Evolutionary conservation across 2,329 filamentous ascomycete genomes (phyloP).

Genomic region (Exophiala sideris): DNA sequence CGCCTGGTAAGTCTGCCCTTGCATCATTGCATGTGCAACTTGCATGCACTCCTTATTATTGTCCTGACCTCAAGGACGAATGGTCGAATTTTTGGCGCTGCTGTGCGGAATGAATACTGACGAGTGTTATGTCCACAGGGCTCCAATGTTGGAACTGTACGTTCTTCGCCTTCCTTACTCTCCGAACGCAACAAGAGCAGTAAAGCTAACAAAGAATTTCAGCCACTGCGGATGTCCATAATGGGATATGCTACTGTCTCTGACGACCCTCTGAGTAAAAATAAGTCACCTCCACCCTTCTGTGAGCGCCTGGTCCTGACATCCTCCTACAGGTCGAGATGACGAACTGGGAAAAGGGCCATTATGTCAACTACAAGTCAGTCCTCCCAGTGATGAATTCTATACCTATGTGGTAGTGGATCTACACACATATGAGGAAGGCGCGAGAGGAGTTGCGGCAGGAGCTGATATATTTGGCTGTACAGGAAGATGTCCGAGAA

Average conservation of each 20-base stretch:
- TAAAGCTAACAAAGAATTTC: constrained; percentile 29
- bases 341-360: constrained; percentile 92
- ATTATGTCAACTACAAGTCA: constrained; percentile 94
- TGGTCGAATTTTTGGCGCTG: neutral
- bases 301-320: constrained; percentile 10
- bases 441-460: neutral
- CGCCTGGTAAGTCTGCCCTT: constrained; percentile 36
- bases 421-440: neutral
- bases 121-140: constrained; percentile 31
- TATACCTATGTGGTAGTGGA: neutral
- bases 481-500: constrained; percentile 97
- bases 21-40: constrained; percentile 34
- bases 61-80: constrained; percentile 8
- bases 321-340: constrained; percentile 67
- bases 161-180: constrained; percentile 24
- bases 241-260: constrained; percentile 38
- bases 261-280: constrained; percentile 83
- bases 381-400: constrained; percentile 9
- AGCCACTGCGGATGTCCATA: constrained; percentile 25
- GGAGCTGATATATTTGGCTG: constrained; percentile 2
- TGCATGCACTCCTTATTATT: constrained; percentile 5
- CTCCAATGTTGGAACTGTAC: constrained; percentile 46
- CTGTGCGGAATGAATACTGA: constrained; percentile 7
- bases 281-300: constrained; percentile 37
- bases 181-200: neutral